Evolutionary conservation across 306 rosid species (phyloP), one percentile per base, ranked within the genome.

Genomic region (Vicia sativa): DNA sequence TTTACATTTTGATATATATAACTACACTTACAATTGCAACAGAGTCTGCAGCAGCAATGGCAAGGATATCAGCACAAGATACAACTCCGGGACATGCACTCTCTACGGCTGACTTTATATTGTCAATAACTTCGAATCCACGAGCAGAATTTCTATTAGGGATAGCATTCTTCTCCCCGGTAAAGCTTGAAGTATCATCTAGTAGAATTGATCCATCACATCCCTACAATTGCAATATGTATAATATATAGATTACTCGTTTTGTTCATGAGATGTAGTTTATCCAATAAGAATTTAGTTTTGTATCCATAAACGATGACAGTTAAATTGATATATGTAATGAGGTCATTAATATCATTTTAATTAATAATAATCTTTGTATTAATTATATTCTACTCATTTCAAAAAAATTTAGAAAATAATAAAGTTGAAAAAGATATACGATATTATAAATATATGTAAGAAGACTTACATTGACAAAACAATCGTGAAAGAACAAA

Each of bases 161-260:
- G 55, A 1, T 74, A 23, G 96, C 96, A 2, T 79, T 92, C 74
- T 92, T 92, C 85, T 92, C 98, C 6, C 96, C 98, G 0, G 72
- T 87, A 65, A 92, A 87, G 70, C 43, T 92, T 37, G 93, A 77
- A 0, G 96, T 86, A 66, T 92, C 98, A 29, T 92, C 98, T 0
- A 92, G 78, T 59, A 92, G 83, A 71, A 92, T 54, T 2, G 96
- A 92, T 2, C 96, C 96, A 52, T 92, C 98, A 15, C 98, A 92
- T 16, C 98, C 98, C 98, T 87, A 28, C 56, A 67, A 14, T 31
- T 11, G n/a, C 3, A 59, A 35, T 31, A 0, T 11, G 25, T 46
- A 34, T 35, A 19, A 8, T 14, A 18, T 19, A 50, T 50, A 50
- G 1, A 8, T 49, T 7, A 49, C 4, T 3, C 11, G 4, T 49